Conservation (phyloP, 2,329 filamentous ascomycete genomes). For the Daldinia eschscholtzii region DNA sequence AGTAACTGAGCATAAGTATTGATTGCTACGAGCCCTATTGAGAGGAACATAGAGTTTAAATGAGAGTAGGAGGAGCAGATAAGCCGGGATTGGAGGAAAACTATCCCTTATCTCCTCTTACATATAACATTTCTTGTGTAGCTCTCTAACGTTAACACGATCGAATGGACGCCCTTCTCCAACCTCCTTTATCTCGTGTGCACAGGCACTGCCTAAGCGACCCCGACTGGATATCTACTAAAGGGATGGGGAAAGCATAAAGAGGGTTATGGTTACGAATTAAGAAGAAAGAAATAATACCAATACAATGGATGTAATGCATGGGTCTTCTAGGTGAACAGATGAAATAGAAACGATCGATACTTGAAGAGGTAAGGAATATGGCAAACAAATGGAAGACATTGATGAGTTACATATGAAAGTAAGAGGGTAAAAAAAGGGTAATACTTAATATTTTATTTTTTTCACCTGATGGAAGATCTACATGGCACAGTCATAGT, state of each 20-base stretch:
- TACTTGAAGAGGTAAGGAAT: background rate
- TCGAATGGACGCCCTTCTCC: background rate
- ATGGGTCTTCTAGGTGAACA: background rate
- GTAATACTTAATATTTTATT: background rate
- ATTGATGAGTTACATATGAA: background rate
- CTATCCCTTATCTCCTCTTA: background rate
- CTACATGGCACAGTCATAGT: background rate
- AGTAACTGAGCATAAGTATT: background rate
- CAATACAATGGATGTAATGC: background rate
- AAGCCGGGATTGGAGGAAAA: too few relatives aligned
- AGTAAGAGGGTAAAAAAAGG: background rate
- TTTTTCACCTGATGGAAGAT: background rate
- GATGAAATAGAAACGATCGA: background rate
- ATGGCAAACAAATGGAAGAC: background rate
- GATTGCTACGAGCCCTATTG: background rate
- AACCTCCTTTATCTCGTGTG: background rate
- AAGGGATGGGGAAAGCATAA: background rate
- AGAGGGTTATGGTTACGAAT: background rate
- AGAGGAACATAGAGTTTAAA: background rate
- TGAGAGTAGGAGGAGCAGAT: background rate
- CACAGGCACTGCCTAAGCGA: background rate
- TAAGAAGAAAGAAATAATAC: background rate
- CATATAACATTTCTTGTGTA: background rate
- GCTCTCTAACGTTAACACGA: background rate
- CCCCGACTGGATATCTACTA: too few relatives aligned